phyloP scores from a whole-genome alignment of 192 early-diverging fungal genomes.

The Coemansia sp. region DNA sequence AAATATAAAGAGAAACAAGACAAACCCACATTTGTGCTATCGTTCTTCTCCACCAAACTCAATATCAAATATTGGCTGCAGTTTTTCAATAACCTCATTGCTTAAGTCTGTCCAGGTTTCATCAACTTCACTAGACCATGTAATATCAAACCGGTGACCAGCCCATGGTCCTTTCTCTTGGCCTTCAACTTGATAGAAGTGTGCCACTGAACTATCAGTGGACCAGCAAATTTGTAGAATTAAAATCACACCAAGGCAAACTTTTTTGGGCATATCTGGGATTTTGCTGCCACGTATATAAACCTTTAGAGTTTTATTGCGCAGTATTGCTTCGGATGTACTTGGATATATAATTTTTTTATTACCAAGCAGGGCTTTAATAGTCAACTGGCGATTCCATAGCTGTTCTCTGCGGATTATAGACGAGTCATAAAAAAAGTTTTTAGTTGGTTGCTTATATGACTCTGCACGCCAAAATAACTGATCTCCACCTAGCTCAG shows the following conservation, averaged over 20 bases:
- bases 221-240: slow-evolving; percentile 1
- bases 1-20: too few relatives aligned
- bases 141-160: neutral
- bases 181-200: neutral
- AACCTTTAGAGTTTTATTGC: neutral
- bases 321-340: neutral
- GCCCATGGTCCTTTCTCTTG: neutral
- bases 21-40: too few relatives aligned
- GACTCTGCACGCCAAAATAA: neutral
- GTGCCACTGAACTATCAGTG: neutral
- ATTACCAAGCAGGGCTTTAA: neutral
- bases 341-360: neutral
- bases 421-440: neutral
- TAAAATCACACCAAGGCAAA: neutral
- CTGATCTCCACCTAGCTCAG: neutral
- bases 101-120: neutral
- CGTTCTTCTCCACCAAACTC: neutral
- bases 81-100: neutral
- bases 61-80: neutral
- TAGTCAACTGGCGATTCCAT: too few relatives aligned
- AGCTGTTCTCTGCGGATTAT: too few relatives aligned
- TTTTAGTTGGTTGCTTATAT: neutral
- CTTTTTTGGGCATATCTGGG: neutral
- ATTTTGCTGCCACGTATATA: neutral
- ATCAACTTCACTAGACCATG: neutral